These are phyloP conservation scores for Microbotryum intermedium DNA, from an alignment of 1,284 basidiomycete species.

Conservation along the genomic window DNA sequence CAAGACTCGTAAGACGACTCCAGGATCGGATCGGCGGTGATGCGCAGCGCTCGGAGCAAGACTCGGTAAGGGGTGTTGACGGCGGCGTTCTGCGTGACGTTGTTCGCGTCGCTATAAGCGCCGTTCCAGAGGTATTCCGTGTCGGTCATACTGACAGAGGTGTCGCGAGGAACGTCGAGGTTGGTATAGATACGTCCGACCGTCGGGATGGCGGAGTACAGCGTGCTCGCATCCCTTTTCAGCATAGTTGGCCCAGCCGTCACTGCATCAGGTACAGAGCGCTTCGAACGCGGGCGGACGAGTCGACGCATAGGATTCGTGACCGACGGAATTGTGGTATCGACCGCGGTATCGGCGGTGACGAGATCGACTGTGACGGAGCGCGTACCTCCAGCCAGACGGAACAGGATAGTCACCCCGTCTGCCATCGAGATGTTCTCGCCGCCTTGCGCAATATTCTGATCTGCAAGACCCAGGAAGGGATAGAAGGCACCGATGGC, in stretches of 20 bases:
- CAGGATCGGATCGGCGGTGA: conserved; percentile 16
- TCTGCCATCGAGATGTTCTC: background rate
- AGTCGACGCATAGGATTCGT: conserved; percentile 10
- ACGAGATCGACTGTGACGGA: conserved; percentile 20
- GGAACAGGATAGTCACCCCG: conserved; percentile 8
- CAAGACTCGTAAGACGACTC: conserved; percentile 22
- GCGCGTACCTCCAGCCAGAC: conserved; percentile 19
- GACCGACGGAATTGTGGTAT: conserved; percentile 13
- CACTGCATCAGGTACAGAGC: no score
- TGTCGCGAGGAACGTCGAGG: conserved; percentile 12
- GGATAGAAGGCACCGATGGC: conserved; percentile 12
- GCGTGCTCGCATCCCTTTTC: background rate
- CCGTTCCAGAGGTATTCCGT: conserved; percentile 15
- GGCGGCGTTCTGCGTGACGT: background rate
- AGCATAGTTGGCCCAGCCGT: background rate
- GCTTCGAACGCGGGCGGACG: background rate
- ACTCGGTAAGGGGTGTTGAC: conserved; percentile 17
- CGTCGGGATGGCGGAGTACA: conserved; percentile 10
- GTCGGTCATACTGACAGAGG: conserved; percentile 14
- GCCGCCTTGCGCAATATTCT: conserved; percentile 2
- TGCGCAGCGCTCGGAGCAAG: conserved; percentile 22
- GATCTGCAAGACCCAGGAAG: conserved; percentile 16
- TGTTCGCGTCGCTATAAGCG: conserved; percentile 7
- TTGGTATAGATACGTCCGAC: conserved; percentile 10
- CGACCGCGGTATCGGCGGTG: conserved; percentile 11